Conservation (phyloP, 2,329 filamentous ascomycete species). For the Tolypocladium inflatum region DNA sequence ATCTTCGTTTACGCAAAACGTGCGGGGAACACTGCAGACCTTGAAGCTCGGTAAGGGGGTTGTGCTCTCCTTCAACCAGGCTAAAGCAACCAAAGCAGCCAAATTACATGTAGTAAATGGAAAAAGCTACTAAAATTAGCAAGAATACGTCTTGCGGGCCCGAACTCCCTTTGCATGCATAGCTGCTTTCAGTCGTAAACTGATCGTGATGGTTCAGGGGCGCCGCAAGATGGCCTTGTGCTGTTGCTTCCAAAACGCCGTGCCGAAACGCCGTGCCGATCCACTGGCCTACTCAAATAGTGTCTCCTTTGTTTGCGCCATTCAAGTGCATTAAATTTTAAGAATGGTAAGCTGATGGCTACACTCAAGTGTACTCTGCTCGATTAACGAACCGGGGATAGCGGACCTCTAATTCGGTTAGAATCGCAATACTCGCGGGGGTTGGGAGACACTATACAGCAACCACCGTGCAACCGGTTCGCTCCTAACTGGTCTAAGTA, state of each 20-base stretch:
- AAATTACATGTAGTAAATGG: background rate
- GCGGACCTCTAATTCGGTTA: background rate
- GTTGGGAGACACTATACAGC: background rate
- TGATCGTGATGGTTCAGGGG: background rate
- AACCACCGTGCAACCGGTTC: background rate
- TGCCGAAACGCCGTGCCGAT: background rate
- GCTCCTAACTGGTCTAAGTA: no score
- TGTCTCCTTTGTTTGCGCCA: background rate
- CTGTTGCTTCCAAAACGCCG: background rate
- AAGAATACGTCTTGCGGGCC: background rate
- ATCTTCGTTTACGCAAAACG: background rate
- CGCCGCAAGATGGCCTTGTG: background rate
- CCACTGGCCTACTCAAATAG: background rate
- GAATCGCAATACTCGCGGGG: background rate
- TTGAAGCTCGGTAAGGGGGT: background rate
- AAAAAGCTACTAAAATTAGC: background rate
- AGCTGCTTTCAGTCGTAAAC: background rate
- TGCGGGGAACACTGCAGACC: background rate
- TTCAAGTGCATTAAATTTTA: background rate
- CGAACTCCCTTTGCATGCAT: background rate
- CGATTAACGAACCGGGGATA: background rate
- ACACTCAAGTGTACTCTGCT: background rate
- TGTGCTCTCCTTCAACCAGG: background rate
- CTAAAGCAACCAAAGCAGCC: background rate
- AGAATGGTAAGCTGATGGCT: background rate